Percentiles rank a stretch among this genome's conserved stretches.
phyloP scores from a whole-genome alignment of 2,329 filamentous ascomycete species.

The Aspergillus fumigatiaffinis region DNA sequence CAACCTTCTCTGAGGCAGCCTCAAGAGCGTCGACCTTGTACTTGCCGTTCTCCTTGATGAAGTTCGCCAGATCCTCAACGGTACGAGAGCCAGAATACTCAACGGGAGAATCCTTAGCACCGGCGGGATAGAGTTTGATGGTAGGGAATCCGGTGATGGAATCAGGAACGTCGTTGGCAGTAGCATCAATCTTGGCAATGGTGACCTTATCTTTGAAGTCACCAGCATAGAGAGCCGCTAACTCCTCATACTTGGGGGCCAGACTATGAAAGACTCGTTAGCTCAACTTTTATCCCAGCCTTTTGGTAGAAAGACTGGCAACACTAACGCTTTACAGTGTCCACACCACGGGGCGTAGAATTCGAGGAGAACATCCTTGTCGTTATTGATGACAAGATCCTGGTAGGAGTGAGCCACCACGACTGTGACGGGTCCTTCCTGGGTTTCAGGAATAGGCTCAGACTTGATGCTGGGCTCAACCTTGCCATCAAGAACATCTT shows the following conservation, averaged over 20 bases:
- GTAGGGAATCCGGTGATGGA: conserved; percentile 97
- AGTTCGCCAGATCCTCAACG: conserved; percentile 84
- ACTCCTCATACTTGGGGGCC: conserved; percentile 65
- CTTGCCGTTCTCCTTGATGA: conserved; percentile 94
- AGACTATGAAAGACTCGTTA: conserved; percentile 39
- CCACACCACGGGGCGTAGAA: conserved; percentile 91
- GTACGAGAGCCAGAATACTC: conserved; percentile 86
- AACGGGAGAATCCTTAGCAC: conserved; percentile 76
- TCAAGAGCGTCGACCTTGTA: conserved; percentile 68
- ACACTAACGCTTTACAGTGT: conserved; percentile 62
- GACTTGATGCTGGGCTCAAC: conserved; percentile 97
- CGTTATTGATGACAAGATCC: conserved; percentile 82
- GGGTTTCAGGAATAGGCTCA: conserved; percentile 88
- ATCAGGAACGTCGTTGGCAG: conserved; percentile 91
- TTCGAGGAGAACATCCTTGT: conserved; percentile 95
- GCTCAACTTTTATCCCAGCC: neutral
- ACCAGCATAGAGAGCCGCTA: conserved; percentile 54
- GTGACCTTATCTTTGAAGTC: conserved; percentile 57
- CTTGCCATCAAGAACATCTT: conserved; percentile 82
- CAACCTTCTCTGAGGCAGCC: conserved; percentile 54
- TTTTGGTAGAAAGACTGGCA: neutral
- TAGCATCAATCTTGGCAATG: conserved; percentile 91
- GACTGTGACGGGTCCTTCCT: conserved; percentile 82
- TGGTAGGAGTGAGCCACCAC: conserved; percentile 94
- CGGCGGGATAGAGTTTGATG: conserved; percentile 96